phyloP scores from a whole-genome alignment of 345 rosid genomes.

The Raphanus sativus region DNA sequence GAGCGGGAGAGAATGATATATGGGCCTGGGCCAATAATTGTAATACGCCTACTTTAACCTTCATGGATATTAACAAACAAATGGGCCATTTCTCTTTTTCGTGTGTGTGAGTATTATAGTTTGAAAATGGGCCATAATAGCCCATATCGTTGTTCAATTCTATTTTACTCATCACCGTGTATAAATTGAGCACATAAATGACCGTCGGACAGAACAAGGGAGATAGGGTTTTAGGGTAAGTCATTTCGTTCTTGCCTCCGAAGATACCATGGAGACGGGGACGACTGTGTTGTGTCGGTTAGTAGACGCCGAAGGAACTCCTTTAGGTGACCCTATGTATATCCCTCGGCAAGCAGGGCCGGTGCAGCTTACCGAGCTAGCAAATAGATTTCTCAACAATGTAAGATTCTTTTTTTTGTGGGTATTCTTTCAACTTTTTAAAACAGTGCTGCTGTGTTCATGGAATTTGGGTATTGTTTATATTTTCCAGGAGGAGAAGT shows the following conservation, averaged over 20 bases:
- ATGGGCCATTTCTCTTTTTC: too few relatives aligned
- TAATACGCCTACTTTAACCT: too few relatives aligned
- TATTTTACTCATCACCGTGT: neutral
- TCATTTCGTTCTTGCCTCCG: neutral
- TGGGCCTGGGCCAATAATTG: too few relatives aligned
- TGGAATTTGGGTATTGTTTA: constrained; percentile 12
- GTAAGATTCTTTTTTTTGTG: neutral
- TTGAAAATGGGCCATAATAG: neutral
- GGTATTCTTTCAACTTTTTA: neutral
- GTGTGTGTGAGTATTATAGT: too few relatives aligned
- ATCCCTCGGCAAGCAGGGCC: neutral
- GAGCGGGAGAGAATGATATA: too few relatives aligned
- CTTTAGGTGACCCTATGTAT: neutral
- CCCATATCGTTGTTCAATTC: too few relatives aligned
- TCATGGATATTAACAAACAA: too few relatives aligned
- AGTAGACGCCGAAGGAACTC: neutral
- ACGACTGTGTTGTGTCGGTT: neutral
- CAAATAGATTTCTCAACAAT: neutral
- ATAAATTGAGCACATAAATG: neutral
- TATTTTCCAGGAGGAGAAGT: constrained; percentile 72
- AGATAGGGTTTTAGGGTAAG: neutral
- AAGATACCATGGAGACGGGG: neutral
- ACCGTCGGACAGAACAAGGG: neutral
- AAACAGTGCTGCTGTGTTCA: neutral
- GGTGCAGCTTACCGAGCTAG: neutral